These are phyloP conservation scores for Carex littledalei DNA, from an alignment of 176 grass and related monocot genomes.

Conservation along the genomic window DNA sequence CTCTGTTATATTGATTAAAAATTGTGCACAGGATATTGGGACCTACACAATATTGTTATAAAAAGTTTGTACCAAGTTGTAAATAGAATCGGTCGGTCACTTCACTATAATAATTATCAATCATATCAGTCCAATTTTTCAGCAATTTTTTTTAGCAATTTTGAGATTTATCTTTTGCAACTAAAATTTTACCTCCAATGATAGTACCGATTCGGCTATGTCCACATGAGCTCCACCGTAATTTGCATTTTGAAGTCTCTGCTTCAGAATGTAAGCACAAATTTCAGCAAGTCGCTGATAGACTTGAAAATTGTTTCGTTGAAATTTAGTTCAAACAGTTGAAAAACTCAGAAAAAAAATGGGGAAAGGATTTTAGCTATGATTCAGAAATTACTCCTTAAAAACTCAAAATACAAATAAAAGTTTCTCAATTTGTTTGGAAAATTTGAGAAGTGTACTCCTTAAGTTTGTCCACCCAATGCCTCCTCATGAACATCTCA, in stretches of 20 bases:
- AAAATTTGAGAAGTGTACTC: no score
- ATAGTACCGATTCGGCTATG: neutral
- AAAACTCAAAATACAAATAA: neutral
- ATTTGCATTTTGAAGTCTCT: neutral
- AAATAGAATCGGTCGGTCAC: no score
- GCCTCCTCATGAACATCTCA: no score
- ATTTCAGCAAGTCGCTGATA: neutral
- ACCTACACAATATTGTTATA: neutral
- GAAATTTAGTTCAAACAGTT: neutral
- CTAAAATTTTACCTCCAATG: constrained; percentile 42
- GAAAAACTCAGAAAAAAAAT: neutral
- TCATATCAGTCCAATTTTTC: no score
- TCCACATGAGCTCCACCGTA: neutral
- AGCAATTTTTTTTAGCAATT: no score
- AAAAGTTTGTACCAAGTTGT: neutral
- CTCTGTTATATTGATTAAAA: neutral
- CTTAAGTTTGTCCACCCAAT: no score
- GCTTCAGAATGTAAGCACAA: constrained; percentile 8
- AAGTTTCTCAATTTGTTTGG: neutral
- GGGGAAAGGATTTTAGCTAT: neutral
- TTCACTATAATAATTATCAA: no score
- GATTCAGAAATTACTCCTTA: neutral
- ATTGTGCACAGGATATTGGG: neutral
- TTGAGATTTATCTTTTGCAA: neutral
- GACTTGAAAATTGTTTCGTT: neutral